Conservation (phyloP, 345 rosid species). For the Alliaria petiolata region DNA sequence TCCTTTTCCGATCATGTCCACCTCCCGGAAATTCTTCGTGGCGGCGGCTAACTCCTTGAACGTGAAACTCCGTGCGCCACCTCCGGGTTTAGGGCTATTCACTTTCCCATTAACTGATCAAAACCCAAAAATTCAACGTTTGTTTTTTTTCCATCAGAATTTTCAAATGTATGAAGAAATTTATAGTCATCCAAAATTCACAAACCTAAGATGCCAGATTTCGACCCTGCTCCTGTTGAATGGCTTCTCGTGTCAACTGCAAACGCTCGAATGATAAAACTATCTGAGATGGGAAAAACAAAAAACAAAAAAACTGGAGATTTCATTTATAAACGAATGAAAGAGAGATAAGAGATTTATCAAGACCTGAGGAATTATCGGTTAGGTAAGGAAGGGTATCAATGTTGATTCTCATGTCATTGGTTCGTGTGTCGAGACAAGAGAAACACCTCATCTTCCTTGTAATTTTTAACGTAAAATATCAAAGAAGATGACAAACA, state of each 20-base stretch:
- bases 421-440: constrained; percentile 46
- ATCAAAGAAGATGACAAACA: too few relatives aligned
- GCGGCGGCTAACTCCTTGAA: constrained; percentile 75
- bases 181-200: too few relatives aligned
- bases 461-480: too few relatives aligned
- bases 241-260: constrained; percentile 27
- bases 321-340: neutral
- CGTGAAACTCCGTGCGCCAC: constrained; percentile 77
- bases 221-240: constrained; percentile 19
- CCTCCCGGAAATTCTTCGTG: constrained; percentile 64
- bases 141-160: neutral
- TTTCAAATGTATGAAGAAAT: neutral
- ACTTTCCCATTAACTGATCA: constrained; percentile 39
- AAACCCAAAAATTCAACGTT: neutral
- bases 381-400: constrained; percentile 43
- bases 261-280: too few relatives aligned
- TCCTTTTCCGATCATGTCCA: constrained; percentile 81
- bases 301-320: neutral
- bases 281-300: neutral
- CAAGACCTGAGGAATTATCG: constrained; percentile 47
- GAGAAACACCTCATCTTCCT: constrained; percentile 72
- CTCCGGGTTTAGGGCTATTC: constrained; percentile 32
- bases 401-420: constrained; percentile 49
- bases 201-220: constrained; percentile 35
- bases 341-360: too few relatives aligned